These are phyloP conservation scores for Phytophthora colocasiae DNA, from an alignment of 352 stramenopile species.

Conservation along the genomic window DNA sequence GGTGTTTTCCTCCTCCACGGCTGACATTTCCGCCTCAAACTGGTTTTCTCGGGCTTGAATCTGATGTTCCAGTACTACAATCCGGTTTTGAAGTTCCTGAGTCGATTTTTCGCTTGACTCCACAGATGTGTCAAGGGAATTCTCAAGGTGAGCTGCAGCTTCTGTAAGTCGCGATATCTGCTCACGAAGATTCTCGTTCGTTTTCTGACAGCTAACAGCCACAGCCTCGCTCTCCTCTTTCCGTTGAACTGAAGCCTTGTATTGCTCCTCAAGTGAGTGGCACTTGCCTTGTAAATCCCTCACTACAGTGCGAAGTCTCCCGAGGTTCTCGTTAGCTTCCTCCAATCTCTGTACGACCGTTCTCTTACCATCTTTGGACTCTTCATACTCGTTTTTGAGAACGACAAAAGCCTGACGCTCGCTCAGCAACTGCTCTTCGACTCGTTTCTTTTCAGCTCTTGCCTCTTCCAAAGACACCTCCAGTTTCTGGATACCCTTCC, in stretches of 20 bases:
- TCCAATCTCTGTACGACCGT: slow-evolving; percentile 61
- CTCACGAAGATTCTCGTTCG: slow-evolving; percentile 34
- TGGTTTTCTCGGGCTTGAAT: slow-evolving; percentile 36
- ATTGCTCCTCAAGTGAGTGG: slow-evolving; percentile 39
- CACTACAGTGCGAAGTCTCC: slow-evolving; percentile 61
- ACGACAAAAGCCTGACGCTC: slow-evolving; percentile 63
- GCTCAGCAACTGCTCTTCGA: slow-evolving; percentile 59
- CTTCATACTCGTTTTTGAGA: slow-evolving; percentile 62
- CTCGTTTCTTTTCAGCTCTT: slow-evolving; percentile 52
- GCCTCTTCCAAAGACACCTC: slow-evolving; percentile 56
- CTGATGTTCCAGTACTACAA: slow-evolving; percentile 37
- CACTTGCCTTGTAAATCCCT: slow-evolving; percentile 48
- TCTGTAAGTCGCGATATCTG: slow-evolving; percentile 27
- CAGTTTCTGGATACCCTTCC: slow-evolving; percentile 78
- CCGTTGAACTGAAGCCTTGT: slow-evolving; percentile 20
- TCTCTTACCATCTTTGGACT: slow-evolving; percentile 53
- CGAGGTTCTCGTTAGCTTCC: slow-evolving; percentile 77
- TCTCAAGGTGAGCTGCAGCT: slow-evolving; percentile 32
- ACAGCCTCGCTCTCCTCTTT: slow-evolving; percentile 26
- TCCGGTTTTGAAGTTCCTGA: slow-evolving; percentile 42
- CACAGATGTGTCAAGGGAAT: slow-evolving; percentile 41
- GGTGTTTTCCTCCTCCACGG: slow-evolving; percentile 28
- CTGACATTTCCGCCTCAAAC: slow-evolving; percentile 30
- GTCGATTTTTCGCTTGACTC: slow-evolving; percentile 35
- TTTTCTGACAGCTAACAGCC: slow-evolving; percentile 14